A percentile compares a stretch with the other conserved stretches of the same genome.
Evolutionary conservation across 257 asterid species (phyloP).

Genomic region (Solanum bukasovii): DNA sequence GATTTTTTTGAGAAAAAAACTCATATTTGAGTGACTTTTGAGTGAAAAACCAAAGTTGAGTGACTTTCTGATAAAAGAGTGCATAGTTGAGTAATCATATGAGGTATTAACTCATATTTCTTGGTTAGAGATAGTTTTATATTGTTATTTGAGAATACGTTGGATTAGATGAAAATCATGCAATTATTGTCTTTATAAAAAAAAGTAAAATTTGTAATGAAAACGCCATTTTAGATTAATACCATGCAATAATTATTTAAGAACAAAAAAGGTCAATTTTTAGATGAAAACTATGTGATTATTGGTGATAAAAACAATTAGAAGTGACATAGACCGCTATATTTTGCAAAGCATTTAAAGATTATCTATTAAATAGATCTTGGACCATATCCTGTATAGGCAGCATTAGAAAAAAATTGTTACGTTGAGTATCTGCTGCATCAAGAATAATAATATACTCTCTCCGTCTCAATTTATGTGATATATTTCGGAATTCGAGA

Average conservation of each 20-base stretch:
- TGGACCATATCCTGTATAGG: neutral
- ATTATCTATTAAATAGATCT: neutral
- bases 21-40: too few relatives aligned
- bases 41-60: too few relatives aligned
- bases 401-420: neutral
- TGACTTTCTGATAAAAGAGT: too few relatives aligned
- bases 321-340: neutral
- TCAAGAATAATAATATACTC: neutral
- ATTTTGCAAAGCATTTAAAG: neutral
- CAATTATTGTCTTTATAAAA: neutral
- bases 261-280: neutral
- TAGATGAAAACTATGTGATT: neutral
- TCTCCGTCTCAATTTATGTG: too few relatives aligned
- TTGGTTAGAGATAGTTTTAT: neutral
- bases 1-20: too few relatives aligned
- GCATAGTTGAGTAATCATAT: too few relatives aligned
- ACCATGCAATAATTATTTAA: neutral
- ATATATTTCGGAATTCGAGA: accelerated
- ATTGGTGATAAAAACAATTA: neutral
- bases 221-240: neutral
- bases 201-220: neutral
- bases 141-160: neutral
- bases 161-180: neutral
- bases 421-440: neutral
- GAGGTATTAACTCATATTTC: too few relatives aligned